Conservation (phyloP, 495 filamentous ascomycete species). For the Friedmanniomyces simplex region DNA sequence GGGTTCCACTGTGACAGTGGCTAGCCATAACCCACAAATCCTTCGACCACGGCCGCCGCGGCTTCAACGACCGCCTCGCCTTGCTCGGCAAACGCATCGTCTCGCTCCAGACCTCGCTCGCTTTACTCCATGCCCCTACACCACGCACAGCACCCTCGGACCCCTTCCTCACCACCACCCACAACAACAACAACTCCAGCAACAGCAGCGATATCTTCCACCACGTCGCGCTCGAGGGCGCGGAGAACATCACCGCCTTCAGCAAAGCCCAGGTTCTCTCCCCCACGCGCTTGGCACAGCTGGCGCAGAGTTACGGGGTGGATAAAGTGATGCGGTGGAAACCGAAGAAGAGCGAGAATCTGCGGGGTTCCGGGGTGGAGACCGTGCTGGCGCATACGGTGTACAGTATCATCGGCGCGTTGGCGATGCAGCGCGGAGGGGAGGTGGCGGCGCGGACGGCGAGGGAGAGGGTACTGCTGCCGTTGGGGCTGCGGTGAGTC, state of each 20-base stretch:
- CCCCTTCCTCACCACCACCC: not conserved
- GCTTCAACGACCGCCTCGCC: slow-evolving; percentile 88
- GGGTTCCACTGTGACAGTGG: slow-evolving; percentile 75
- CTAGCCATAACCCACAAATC: slow-evolving; percentile 96
- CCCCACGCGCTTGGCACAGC: slow-evolving; percentile 48
- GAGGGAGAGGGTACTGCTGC: slow-evolving; percentile 60
- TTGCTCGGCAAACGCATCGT: slow-evolving; percentile 84
- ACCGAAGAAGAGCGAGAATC: slow-evolving; percentile 66
- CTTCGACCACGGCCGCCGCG: slow-evolving; percentile 88
- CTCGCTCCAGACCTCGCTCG: slow-evolving; percentile 63
- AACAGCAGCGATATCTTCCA: slow-evolving; percentile 50
- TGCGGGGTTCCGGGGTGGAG: slow-evolving; percentile 59
- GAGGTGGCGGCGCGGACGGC: slow-evolving; percentile 63
- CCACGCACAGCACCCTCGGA: slow-evolving; percentile 11
- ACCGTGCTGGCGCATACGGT: slow-evolving; percentile 63
- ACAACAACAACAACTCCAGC: slow-evolving; percentile 36
- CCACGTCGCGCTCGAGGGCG: slow-evolving; percentile 60
- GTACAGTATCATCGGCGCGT: slow-evolving; percentile 77
- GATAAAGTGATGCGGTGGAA: slow-evolving; percentile 73
- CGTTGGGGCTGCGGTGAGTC: slow-evolving; percentile 27
- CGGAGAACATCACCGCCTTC: slow-evolving; percentile 52
- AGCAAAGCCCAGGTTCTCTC: slow-evolving; percentile 48
- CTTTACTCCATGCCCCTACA: slow-evolving; percentile 48
- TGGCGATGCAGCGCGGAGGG: slow-evolving; percentile 76
- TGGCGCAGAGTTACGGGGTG: slow-evolving; percentile 63